Percentiles rank a stretch among this genome's conserved stretches.
These are phyloP conservation scores for Berberis vulgaris DNA, from an alignment of 164 flowering plant species.

Conservation along the genomic window DNA sequence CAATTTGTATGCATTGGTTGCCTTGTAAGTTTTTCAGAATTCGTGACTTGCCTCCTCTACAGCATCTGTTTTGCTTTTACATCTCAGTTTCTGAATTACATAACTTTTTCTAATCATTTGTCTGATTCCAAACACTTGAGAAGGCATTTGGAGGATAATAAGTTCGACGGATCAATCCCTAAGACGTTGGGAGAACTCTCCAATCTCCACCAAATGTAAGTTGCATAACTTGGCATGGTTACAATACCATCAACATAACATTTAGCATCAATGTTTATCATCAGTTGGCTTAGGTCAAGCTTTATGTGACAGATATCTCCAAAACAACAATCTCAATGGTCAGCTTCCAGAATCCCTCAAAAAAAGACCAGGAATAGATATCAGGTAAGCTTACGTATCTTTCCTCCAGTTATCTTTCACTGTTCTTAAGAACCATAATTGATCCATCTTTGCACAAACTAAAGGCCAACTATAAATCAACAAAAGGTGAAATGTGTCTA, in stretches of 20 bases:
- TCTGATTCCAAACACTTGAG: too few species aligned
- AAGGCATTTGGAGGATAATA: conserved; percentile 79
- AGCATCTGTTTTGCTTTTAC: not conserved
- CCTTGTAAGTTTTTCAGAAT: conserved; percentile 39
- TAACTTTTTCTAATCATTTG: not conserved
- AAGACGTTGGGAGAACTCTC: conserved; percentile 35
- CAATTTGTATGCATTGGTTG: conserved; percentile 28
- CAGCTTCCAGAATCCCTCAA: conserved; percentile 27
- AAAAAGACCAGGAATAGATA: conserved; percentile 8
- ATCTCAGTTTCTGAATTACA: not conserved
- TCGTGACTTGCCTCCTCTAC: not conserved
- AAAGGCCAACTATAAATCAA: too few species aligned
- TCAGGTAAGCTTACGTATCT: not conserved
- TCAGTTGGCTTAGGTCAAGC: not conserved
- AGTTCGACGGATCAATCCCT: conserved; percentile 58
- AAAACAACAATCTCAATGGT: conserved; percentile 54
- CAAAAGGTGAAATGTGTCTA: too few species aligned
- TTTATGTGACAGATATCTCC: conserved; percentile 45
- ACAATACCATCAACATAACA: not conserved
- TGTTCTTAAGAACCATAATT: too few species aligned
- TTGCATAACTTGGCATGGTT: not conserved
- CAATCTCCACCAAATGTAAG: conserved; percentile 55
- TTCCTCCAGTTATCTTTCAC: not conserved
- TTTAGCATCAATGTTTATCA: not conserved
- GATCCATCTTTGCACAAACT: too few species aligned